Evolutionary conservation across 352 stramenopile species (phyloP).

Genomic region (Globisporangium barbulae): DNA sequence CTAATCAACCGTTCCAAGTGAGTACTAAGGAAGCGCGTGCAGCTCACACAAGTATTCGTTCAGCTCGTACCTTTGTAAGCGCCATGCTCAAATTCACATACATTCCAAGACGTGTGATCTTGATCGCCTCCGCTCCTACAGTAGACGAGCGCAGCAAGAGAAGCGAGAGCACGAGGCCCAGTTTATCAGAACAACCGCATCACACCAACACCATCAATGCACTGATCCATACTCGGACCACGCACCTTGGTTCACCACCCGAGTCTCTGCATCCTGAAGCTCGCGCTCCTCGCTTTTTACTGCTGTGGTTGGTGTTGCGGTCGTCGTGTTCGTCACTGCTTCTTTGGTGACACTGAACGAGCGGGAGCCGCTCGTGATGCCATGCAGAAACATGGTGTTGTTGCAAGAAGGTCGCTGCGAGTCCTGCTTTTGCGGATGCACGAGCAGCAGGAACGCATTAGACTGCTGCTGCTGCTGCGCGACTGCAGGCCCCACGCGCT

Average conservation of each 20-base stretch:
- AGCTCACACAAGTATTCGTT: neutral
- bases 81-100: conserved; percentile 93
- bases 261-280: neutral
- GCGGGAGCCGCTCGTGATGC: neutral
- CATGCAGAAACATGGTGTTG: neutral
- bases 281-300: neutral
- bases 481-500: neutral
- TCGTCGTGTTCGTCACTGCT: neutral
- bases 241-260: conserved; percentile 5
- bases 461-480: neutral
- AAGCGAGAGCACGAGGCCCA: neutral
- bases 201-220: neutral
- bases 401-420: too few relatives aligned
- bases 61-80: conserved; percentile 68
- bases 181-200: neutral
- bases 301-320: neutral
- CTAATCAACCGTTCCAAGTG: conserved; percentile 19
- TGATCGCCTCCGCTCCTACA: conserved; percentile 62
- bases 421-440: conserved; percentile 2
- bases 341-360: conserved; percentile 10
- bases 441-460: neutral
- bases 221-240: neutral
- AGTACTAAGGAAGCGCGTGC: neutral
- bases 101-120: conserved; percentile 91
- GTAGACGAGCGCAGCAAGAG: conserved; percentile 5